phyloP scores from a whole-genome alignment of 164 flowering plant species.

The Aristolochia contorta region DNA sequence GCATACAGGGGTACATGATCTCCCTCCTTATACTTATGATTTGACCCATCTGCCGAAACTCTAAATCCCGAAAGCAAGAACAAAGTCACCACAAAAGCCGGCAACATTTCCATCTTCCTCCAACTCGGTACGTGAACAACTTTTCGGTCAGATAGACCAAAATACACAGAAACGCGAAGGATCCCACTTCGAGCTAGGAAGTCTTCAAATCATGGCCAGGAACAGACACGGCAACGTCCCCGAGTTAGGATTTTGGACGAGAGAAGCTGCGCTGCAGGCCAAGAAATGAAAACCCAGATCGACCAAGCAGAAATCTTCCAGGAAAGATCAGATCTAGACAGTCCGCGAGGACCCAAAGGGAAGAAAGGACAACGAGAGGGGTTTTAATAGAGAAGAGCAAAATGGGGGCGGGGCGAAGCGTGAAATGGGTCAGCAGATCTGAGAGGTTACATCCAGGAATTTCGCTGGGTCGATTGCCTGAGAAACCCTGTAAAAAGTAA shows the following conservation, averaged over 20 bases:
- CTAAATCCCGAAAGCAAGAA: slow-evolving; percentile 3
- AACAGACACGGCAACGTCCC: neutral
- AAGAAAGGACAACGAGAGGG: too few species aligned
- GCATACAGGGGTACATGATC: slow-evolving; percentile 16
- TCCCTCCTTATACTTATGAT: slow-evolving; percentile 14
- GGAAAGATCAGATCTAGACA: neutral
- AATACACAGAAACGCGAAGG: neutral
- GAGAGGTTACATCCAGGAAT: too few species aligned
- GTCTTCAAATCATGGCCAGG: too few species aligned
- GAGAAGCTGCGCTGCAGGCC: neutral
- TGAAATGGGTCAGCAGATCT: too few species aligned
- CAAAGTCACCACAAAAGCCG: slow-evolving; percentile 5
- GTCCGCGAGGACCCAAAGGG: too few species aligned
- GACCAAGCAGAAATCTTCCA: neutral
- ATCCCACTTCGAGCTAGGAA: neutral
- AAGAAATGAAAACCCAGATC: slow-evolving; percentile 1
- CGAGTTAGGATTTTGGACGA: neutral
- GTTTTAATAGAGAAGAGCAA: too few species aligned
- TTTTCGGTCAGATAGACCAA: neutral
- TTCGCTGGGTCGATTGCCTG: too few species aligned
- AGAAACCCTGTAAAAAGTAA: too few species aligned
- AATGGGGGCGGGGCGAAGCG: too few species aligned
- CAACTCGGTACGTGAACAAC: neutral
- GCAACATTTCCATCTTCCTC: slow-evolving; percentile 7
- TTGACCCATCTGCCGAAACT: slow-evolving; percentile 15